Base-by-base conservation (phyloP, 306 rosid species). In the Vigna trinervia region DNA sequence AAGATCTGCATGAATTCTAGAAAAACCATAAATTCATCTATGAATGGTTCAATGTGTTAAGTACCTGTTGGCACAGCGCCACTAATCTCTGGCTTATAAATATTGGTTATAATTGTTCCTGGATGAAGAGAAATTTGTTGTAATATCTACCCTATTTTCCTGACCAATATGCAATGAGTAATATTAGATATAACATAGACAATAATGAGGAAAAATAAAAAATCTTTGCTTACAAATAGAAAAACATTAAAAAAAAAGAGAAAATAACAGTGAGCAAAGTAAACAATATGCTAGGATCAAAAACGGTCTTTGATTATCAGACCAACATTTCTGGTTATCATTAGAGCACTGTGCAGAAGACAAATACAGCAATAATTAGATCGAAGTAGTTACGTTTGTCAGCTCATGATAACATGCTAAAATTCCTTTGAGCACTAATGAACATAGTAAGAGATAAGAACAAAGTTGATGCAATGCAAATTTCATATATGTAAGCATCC, bases 61-160 rank as follows among this genome's bases (percentile, higher is more conserved):
- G 34, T 88, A 90, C 97, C 88, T 0, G 71, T 20, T 1, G 87
- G 53, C 23, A 81, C 12, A 30, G 26, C 23, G 51, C 9, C 81
- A 54, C 82, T 81, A 43, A 63, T 9, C 48, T 77, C 71, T 32
- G 20, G 71, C 8, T 88, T 91, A 68, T 58, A 88, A 77, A 95
- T 87, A 68, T 87, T 82, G 54, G 97, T 90, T 23, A 12, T 1
- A 19, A 95, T 82, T 71, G 47, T 43, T 64, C 99, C 99, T 0
- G 97, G 99, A 73, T 95, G 99, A 87, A 95, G 91, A 65, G 97
- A 88, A 17, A 86, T 95, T 95, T 57, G 89, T 97, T 14, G 91
- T 92, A 66, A 90, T 81, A 50, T 88, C 64, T 32, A 73, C 81
- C 12, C 84, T 87, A 20, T 87, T 89, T 84, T 86, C 97, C 98